A percentile compares a stretch with the other conserved stretches of the same genome.
Evolutionary conservation across 805 yeast species (phyloP).

Genomic region (Wickerhamomyces sydowiorum): DNA sequence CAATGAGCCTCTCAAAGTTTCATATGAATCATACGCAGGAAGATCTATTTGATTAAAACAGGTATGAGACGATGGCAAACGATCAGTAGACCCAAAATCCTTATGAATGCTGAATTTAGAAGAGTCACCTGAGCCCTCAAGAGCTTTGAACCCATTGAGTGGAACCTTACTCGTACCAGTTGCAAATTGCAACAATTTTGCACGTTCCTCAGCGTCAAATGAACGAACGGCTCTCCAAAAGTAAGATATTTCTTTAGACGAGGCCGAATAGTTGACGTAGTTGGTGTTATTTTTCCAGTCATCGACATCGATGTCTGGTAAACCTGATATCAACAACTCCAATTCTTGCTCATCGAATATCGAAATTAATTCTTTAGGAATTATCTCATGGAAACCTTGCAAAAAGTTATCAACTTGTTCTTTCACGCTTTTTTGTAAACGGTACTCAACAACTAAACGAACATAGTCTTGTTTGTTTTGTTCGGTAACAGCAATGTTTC

Average conservation of each 20-base stretch:
- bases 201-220: constrained; percentile 90
- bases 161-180: constrained; percentile 98
- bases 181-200: constrained; percentile 88
- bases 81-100: constrained; percentile 77
- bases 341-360: constrained; percentile 95
- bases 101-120: constrained; percentile 86
- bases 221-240: constrained; percentile 98
- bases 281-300: constrained; percentile 91
- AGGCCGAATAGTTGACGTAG: constrained; percentile 75
- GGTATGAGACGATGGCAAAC: constrained; percentile 94
- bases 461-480: constrained; percentile 90
- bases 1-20: constrained; percentile 73
- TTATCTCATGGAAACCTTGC: constrained; percentile 84
- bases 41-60: constrained; percentile 93
- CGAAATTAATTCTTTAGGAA: constrained; percentile 75
- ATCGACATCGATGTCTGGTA: constrained; percentile 92
- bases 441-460: constrained; percentile 75
- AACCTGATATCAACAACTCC: constrained; percentile 86
- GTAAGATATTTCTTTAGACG: constrained; percentile 88
- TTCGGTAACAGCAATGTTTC: constrained; percentile 82
- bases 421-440: constrained; percentile 73
- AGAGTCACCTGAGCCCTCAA: constrained; percentile 82
- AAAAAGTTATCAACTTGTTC: constrained; percentile 85
- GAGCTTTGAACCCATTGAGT: constrained; percentile 83
- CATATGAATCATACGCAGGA: constrained; percentile 90